Evolutionary conservation across 176 grass and related monocot species (phyloP).

Genomic region (Raddia distichophylla): DNA sequence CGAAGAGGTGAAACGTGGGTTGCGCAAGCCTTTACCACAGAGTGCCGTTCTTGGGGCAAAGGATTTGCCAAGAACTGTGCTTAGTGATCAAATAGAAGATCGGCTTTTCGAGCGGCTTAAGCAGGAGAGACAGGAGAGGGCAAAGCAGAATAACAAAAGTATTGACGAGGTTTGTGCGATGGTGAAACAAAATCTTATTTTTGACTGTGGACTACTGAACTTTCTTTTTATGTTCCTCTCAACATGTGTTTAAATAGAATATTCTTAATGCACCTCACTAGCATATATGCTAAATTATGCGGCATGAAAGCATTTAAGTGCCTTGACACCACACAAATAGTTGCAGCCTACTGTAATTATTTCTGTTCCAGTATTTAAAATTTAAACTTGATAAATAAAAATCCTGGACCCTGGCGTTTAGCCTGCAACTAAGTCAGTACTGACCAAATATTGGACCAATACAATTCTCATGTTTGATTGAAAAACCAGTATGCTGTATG

Average conservation of each 20-base stretch:
- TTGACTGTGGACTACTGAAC: not conserved
- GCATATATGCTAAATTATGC: not conserved
- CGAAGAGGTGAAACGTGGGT: slow-evolving; percentile 76
- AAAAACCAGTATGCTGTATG: not conserved
- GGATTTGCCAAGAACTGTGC: slow-evolving; percentile 89
- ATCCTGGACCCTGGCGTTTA: not conserved
- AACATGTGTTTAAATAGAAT: not conserved
- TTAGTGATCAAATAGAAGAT: slow-evolving; percentile 97
- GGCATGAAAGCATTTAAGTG: slow-evolving; percentile 10
- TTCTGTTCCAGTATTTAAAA: not conserved
- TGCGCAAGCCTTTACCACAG: slow-evolving; percentile 90
- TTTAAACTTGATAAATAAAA: not conserved
- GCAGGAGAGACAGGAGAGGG: slow-evolving; percentile 77
- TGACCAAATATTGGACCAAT: not conserved
- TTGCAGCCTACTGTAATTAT: slow-evolving; percentile 21
- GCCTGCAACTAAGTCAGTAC: not conserved
- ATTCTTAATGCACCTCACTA: not conserved
- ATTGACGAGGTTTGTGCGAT: slow-evolving; percentile 78
- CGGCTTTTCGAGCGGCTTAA: slow-evolving; percentile 81
- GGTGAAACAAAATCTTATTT: slow-evolving; percentile 30
- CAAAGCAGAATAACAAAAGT: slow-evolving; percentile 61
- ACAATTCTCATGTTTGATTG: not conserved
- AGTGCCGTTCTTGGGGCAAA: slow-evolving; percentile 99
- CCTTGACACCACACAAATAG: not conserved
- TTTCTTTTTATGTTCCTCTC: slow-evolving; percentile 28